Evolutionary conservation across 306 rosid genomes (phyloP).

Genomic region (Sophora flavescens): DNA sequence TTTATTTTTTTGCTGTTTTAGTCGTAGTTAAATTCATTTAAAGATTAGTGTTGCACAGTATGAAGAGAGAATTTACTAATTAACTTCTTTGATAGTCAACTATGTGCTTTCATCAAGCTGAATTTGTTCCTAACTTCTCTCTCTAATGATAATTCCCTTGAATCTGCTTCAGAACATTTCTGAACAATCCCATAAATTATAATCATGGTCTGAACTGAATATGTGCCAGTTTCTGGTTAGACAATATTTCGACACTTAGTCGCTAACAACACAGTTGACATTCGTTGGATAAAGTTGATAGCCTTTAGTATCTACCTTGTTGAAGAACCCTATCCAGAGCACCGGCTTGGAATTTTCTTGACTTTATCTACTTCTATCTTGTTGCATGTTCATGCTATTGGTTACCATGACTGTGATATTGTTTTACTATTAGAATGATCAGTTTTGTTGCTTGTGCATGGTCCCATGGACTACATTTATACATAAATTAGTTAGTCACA

Average conservation of each 20-base stretch:
- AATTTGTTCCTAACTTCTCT: not conserved
- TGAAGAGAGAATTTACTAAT: conserved; percentile 3
- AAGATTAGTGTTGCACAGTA: conserved; percentile 1
- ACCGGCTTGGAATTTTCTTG: conserved; percentile 27
- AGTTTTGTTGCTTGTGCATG: not conserved
- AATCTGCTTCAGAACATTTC: conserved; percentile 31
- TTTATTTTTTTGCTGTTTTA: conserved; percentile 12
- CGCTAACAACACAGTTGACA: not conserved
- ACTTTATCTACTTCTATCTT: not conserved
- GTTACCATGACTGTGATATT: conserved; percentile 1
- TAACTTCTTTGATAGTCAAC: conserved; percentile 20
- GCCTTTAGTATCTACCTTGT: conserved; percentile 8
- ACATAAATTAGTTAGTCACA: not conserved
- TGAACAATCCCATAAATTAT: conserved; percentile 21
- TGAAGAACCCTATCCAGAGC: not conserved
- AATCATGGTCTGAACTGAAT: conserved; percentile 3
- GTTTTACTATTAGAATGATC: conserved; percentile 12
- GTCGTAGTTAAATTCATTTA: conserved; percentile 32
- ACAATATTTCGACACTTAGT: not conserved
- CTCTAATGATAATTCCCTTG: conserved; percentile 15
- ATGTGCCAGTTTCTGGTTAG: conserved; percentile 16
- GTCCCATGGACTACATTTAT: conserved; percentile 4
- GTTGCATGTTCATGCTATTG: not conserved
- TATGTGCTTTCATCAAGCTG: conserved; percentile 14
- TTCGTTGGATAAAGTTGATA: conserved; percentile 35